Evolutionary conservation across 139 green algal species (phyloP), one percentile per base, ranked within the genome.

Genomic region (Chlamydomonas applanata): DNA sequence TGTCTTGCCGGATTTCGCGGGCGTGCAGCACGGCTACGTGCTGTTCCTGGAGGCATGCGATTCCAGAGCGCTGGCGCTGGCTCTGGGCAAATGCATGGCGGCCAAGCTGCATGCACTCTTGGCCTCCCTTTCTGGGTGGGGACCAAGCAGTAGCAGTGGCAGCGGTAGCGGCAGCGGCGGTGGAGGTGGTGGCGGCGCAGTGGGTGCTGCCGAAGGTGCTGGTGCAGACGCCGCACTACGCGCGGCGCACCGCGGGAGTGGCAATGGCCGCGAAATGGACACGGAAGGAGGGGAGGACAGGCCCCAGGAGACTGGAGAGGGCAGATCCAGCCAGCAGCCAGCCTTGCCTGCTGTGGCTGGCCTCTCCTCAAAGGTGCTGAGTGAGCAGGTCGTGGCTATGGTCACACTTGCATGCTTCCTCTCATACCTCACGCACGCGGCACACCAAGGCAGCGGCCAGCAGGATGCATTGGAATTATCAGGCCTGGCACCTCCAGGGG

Each of bases 31-130:
- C 2, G 72, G 82, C 36, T 90, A 87, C 54, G 72, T 89, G 17
- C 66, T 93, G 24, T 89, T 93, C 29, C 74, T 93, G 24, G 83
- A 92, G 44, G 81, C 82, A 2, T 77, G 74, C 2, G 87, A 92
- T 77, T 90, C 82, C 60, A 75, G 85, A 61, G 64, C 72, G 7
- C 69, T 92, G 27, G 76, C 81, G 72, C 17, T 67, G 29, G 52
- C 66, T 36, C 56, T 91, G 1, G 36, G 71, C 19, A 84, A 81
- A 27, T 82, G 79, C 75, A 88, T 91, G 86, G 67, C 73, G 0
- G 53, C 27, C 4, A 79, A 75, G 17, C 54, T 91, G 63, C 69
- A 76, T 20, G 53, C 67, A 25, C 40, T 82, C 53, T 44, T 29
- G 17, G 52, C 13, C 29, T 64, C 35, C 29, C 49, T 11, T 17